Base-by-base conservation (phyloP, 331 rosid species). In the Quercus tomentella region DNA sequence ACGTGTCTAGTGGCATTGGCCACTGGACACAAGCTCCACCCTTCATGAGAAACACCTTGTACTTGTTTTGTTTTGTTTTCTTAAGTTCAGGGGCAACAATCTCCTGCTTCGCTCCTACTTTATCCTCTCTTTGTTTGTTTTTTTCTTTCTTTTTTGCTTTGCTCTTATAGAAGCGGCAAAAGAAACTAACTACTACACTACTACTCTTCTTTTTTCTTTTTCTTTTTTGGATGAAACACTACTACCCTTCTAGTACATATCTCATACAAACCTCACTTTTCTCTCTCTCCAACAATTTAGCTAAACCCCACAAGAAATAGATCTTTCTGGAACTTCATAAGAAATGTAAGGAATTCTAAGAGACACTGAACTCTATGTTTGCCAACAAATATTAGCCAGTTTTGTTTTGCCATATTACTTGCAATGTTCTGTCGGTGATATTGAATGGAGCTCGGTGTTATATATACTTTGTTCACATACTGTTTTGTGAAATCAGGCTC, bases 131-230 rank as follows among this genome's bases (percentile, higher is more conserved):
- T 31, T 75, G 69, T 66, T 74, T 84, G 58, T 28, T n/a, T 79
- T 70, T 84, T 77, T 74, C 75, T 79, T 75, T 82, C 85, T 23
- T 65, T 65, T 66, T 70, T 54, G 82, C 72, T 75, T 88, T 87
- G 94, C 94, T 91, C 97, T 91, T 91, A 67, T 70, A 65, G 77
- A 85, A 87, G 88, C 93, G 93, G 92, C 92, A 89, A 37, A 37
- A 91, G 37, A 62, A 7, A 10, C 43, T 37, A 37, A 37, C 43
- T 37, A 37, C 43, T 37, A 37, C 9, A 77, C 77, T 35, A 89
- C 89, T 73, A 35, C 73, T 45, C 70, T 26, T 28, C 4, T 7
- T n/a, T 28, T 1, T 7, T 30, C 33, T n/a, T 30, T 30, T 1
- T 30, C 2, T 30, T 3, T 28, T 28, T 28, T 30, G 0, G 4